A percentile compares a stretch with the other conserved stretches of the same genome.
Conservation (phyloP, 441 rosid species). For the Biscutella auriculata region DNA sequence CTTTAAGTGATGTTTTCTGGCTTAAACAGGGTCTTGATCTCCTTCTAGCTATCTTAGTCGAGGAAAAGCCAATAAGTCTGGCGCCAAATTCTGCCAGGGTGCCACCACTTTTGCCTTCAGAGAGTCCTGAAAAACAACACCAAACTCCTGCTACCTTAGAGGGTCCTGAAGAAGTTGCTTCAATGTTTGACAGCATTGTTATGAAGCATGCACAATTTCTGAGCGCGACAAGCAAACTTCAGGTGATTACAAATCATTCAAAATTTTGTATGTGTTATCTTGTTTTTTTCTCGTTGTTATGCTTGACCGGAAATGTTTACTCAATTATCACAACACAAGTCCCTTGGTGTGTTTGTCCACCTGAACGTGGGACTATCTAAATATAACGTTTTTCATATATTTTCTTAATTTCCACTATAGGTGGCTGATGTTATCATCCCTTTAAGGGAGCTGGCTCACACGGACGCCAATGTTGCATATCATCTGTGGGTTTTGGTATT, state of each 20-base stretch:
- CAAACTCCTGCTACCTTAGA: constrained; percentile 50
- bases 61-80: constrained; percentile 79
- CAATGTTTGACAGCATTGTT: constrained; percentile 75
- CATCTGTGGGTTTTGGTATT: constrained; percentile 98
- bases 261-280: neutral
- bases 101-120: constrained; percentile 51
- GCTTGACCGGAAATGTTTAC: constrained; percentile 3
- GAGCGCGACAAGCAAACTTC: constrained; percentile 78
- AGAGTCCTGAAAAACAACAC: constrained; percentile 51
- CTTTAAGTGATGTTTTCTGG: constrained; percentile 97
- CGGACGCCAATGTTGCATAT: constrained; percentile 92
- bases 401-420: constrained; percentile 34
- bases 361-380: neutral
- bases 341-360: neutral
- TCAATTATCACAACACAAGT: neutral
- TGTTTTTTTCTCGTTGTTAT: constrained; percentile 2
- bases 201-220: constrained; percentile 86
- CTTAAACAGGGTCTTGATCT: constrained; percentile 99
- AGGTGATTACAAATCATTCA: constrained; percentile 36
- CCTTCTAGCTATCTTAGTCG: constrained; percentile 81
- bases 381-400: neutral
- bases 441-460: constrained; percentile 89
- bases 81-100: constrained; percentile 98
- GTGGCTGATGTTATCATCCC: constrained; percentile 90
- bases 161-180: constrained; percentile 61